Base-by-base conservation (phyloP, 805 yeast species). In the Metschnikowia anglica region DNA sequence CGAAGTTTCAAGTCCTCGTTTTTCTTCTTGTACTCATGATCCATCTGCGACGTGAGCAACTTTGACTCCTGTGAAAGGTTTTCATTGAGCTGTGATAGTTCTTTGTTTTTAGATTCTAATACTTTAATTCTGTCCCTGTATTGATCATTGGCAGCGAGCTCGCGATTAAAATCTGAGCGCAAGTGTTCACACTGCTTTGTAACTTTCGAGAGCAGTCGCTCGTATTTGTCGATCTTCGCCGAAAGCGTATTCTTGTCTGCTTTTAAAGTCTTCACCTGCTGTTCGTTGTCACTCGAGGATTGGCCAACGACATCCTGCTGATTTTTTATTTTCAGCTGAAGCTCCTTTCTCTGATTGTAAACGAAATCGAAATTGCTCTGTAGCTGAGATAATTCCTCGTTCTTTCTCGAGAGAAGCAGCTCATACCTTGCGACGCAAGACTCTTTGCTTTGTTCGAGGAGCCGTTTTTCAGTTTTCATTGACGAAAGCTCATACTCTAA, bases 341-440 rank as follows among this genome's bases (percentile, higher is more conserved):
- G 49, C 35, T 62, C 61, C 23, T 60, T 56, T 41, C 69, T 56
- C 42, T 68, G 69, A 24, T 59, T 60, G 41, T 60, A 66, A 9
- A 69, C 41, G 43, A 46, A 70, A 39, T 67, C 70, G 34, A 71
- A 63, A 47, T 66, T 66, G 21, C 56, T 54, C 47, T 70, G 66
- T 11, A 71, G 53, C 24, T 54, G 58, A 21, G 55, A 54, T 37
- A 61, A 52, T 34, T 61, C 66, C 29, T 65, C 65, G 43, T 60
- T 63, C 47, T 70, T 70, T 26, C 57, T 50, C 10, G 49, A 42
- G 11, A 69, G 46, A 6, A 66, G 47, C 35, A 43, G 54, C 38
- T 67, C 72, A 41, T 52, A 45, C 15, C 50, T 35, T 15, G 46
- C 47, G 11, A 39, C 47, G 13, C 52, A 42, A 25, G 63, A 42